Evolutionary conservation across 352 stramenopile genomes (phyloP), one percentile per base, ranked within the genome.

Genomic region (Pythium graminicola): DNA sequence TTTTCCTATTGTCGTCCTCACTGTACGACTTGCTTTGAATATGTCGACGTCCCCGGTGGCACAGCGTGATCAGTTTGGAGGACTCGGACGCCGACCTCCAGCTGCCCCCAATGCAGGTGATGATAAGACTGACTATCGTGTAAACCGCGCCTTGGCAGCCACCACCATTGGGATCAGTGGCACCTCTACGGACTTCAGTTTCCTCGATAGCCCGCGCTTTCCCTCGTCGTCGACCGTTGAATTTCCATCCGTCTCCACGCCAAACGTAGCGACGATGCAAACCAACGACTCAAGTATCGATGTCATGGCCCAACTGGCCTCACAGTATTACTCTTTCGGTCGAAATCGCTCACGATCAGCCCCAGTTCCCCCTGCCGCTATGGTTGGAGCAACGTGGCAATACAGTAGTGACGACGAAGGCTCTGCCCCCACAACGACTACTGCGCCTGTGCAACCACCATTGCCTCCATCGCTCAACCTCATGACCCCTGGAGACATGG

Each of bases 301-400:
- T 54, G 76, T 91, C 27, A 89, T 91, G 78, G 77, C 81, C 40
- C 81, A 91, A 60, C 54, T 91, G 28, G 81, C 81, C 31, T 89
- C 76, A 31, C 79, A 89, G 62, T 91, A 91, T 44, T 91, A 89
- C 64, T 69, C 69, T 26, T 63, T 75, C 42, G 82, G 73, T 35
- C 75, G 75, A 45, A 88, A 81, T 60, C 80, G 79, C 27, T 86
- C 76, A 48, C 79, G 72, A 44, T 90, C 76, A 50, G 79, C 76
- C 20, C 79, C 75, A 16, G 84, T 89, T 23, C 72, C 80, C 23
- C 76, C 79, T 20, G 69, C 79, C n/a, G 65, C 67, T 17, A 50
- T 57, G 31, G 64, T 85, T 23, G 62, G 57, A n/a, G 64, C 69
- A 29, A 69, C 72, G 26, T 89, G 79, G 79, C 69, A 76, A 40